Percentiles rank a stretch among this genome's conserved stretches.
Conservation (phyloP, 139 green algal genomes). For the Chlorella sp. region DNA sequence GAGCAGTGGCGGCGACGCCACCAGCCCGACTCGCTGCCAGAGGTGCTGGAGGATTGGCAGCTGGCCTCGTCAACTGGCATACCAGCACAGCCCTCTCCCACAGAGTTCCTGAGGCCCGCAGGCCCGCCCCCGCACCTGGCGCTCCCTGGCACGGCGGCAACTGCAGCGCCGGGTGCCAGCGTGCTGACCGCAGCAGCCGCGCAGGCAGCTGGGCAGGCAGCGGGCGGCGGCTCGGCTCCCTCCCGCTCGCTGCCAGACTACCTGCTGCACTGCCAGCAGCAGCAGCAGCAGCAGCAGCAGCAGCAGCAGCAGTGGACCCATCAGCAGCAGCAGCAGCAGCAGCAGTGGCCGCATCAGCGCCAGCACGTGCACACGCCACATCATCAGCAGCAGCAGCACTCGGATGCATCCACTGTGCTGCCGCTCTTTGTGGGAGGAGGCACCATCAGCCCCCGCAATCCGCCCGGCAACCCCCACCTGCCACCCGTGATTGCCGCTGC, state of each 20-base stretch:
- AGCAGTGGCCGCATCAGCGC: background rate
- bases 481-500: background rate
- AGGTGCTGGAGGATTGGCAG: background rate
- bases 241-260: background rate
- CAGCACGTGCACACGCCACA: background rate
- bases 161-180: background rate
- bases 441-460: conserved; percentile 8
- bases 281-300: background rate
- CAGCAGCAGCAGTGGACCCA: background rate
- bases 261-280: conserved; percentile 5
- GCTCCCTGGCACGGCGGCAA: background rate
- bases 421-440: conserved; percentile 17
- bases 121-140: background rate
- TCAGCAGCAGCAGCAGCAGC: background rate
- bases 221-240: background rate
- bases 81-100: background rate
- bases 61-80: background rate
- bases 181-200: background rate
- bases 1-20: conserved; percentile 3
- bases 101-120: background rate
- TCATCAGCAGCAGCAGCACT: conserved; percentile 11
- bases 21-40: background rate
- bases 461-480: background rate
- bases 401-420: background rate
- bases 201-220: background rate